These are phyloP conservation scores for Microdochium trichocladiopsis DNA, from an alignment of 2,329 filamentous ascomycete species.

Conservation along the genomic window DNA sequence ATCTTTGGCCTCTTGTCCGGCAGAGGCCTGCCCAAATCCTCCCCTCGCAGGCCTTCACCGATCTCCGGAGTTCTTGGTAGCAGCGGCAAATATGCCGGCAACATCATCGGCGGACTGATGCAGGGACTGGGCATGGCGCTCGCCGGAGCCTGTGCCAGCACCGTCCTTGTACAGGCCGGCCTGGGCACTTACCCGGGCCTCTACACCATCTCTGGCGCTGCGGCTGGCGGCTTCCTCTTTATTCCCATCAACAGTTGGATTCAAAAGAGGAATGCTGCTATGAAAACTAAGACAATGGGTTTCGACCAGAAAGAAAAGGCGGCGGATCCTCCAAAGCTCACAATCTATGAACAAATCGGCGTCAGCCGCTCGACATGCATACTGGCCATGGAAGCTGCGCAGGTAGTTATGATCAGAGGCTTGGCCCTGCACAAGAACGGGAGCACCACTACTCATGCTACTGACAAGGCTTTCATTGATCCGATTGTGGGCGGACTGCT, in stretches of 20 bases:
- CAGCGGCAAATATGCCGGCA: conserved; percentile 52
- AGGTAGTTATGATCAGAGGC: conserved; percentile 30
- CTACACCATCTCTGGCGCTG: conserved; percentile 44
- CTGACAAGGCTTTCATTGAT: conserved; percentile 21
- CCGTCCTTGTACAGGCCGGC: conserved; percentile 53
- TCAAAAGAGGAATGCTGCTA: conserved; percentile 33
- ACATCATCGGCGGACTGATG: conserved; percentile 54
- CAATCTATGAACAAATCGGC: conserved; percentile 32
- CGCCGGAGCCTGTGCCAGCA: conserved; percentile 59
- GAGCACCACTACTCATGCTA: conserved; percentile 4
- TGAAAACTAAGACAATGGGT: too few relatives aligned
- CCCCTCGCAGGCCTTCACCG: conserved; percentile 41
- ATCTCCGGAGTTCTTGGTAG: conserved; percentile 29
- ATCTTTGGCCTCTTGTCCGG: conserved; percentile 37
- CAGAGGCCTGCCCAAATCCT: conserved; percentile 32
- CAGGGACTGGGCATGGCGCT: conserved; percentile 61
- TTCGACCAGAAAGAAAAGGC: too few relatives aligned
- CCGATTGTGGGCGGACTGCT: conserved; percentile 49
- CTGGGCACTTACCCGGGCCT: conserved; percentile 42
- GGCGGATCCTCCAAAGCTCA: conserved; percentile 9
- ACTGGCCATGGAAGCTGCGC: conserved; percentile 33
- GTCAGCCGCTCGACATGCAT: conserved; percentile 28
- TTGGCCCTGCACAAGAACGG: conserved; percentile 21
- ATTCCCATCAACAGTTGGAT: neutral
- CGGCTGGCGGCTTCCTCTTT: conserved; percentile 46